Percentiles rank a stretch among this genome's conserved stretches.
These are phyloP conservation scores for Medicago lupulina DNA, from an alignment of 306 rosid species.

Conservation along the genomic window DNA sequence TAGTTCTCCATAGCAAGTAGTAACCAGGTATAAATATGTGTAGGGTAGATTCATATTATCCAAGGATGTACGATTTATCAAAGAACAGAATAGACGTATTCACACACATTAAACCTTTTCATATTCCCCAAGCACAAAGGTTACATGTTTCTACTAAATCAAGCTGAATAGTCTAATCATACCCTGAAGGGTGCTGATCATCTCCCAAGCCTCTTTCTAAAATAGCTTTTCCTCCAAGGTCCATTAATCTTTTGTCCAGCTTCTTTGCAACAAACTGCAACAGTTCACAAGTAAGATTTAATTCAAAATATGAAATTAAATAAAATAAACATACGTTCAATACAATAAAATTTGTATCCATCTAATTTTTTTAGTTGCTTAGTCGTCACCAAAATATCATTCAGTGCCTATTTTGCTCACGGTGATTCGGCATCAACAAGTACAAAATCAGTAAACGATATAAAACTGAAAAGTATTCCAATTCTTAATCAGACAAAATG, in stretches of 20 bases:
- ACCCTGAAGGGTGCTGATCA: slow-evolving; percentile 96
- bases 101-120: no score
- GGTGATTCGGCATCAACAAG: slow-evolving; percentile 5
- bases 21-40: no score
- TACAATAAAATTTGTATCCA: slow-evolving; percentile 20
- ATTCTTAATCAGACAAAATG: slow-evolving; percentile 28
- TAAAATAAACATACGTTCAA: slow-evolving; percentile 20
- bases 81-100: no score
- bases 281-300: background rate
- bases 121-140: no score
- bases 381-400: no score
- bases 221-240: slow-evolving; percentile 78
- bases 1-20: no score
- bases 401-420: background rate
- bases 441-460: background rate
- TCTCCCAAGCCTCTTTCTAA: slow-evolving; percentile 88
- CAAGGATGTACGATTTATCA: no score
- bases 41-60: no score
- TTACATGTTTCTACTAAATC: background rate
- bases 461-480: background rate
- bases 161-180: slow-evolving; percentile 41
- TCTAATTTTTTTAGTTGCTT: no score
- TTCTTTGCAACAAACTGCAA: slow-evolving; percentile 94
- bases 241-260: slow-evolving; percentile 86
- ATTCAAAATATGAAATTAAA: slow-evolving; percentile 35